These are phyloP conservation scores for Debaryomycetaceae sp. DNA, from an alignment of 1,139 yeast species.

Conservation along the genomic window DNA sequence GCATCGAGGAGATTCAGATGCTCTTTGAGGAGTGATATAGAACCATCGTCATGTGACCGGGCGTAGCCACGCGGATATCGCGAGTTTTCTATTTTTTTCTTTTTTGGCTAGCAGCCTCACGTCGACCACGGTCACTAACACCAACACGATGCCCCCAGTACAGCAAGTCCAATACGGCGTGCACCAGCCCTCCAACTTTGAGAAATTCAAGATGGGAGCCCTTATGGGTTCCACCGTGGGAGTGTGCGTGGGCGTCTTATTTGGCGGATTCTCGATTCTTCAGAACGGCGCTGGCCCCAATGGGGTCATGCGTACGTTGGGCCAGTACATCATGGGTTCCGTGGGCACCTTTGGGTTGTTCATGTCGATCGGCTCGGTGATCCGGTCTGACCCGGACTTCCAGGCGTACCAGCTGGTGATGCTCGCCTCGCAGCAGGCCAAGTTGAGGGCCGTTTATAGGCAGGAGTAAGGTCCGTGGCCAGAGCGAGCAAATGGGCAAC, in stretches of 20 bases:
- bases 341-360: constrained; percentile 95
- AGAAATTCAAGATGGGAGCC: constrained; percentile 96
- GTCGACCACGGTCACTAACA: neutral
- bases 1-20: constrained; percentile 78
- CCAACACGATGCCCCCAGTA: constrained; percentile 69
- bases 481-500: neutral
- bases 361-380: constrained; percentile 93
- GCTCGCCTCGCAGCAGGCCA: constrained; percentile 34
- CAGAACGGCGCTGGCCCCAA: constrained; percentile 98
- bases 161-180: constrained; percentile 68
- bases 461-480: constrained; percentile 4
- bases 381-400: constrained; percentile 66
- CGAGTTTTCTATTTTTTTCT: neutral
- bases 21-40: constrained; percentile 52
- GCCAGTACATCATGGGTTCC: constrained; percentile 94
- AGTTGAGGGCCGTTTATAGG: constrained; percentile 29
- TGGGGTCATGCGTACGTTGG: constrained; percentile 93
- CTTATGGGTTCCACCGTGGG: constrained; percentile 97
- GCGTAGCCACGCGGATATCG: neutral
- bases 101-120: neutral
- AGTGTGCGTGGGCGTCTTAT: constrained; percentile 89
- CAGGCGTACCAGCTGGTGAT: constrained; percentile 37
- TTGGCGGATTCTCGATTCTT: constrained; percentile 88
- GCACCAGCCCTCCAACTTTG: constrained; percentile 86
- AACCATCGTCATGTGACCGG: neutral